phyloP scores from a whole-genome alignment of 2,329 filamentous ascomycete species.

The Triangularia verruculosa region DNA sequence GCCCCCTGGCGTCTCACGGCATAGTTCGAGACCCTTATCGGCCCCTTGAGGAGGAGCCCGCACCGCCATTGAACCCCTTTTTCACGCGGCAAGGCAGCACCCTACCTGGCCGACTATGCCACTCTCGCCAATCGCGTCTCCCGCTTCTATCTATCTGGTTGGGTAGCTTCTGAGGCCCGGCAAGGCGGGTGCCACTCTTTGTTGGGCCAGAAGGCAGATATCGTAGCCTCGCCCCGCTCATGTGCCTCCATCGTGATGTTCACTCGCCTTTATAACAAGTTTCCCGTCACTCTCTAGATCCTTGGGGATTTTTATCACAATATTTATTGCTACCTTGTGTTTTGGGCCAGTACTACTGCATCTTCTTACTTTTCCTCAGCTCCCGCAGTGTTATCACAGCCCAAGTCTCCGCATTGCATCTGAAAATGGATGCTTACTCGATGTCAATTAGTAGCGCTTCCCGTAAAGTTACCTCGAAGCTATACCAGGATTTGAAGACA shows the following conservation, averaged over 20 bases:
- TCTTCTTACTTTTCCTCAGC: not conserved
- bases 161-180: not conserved
- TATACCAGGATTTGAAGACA: slow-evolving; percentile 25
- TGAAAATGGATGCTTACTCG: slow-evolving; percentile 29
- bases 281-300: not conserved
- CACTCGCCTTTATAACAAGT: not conserved
- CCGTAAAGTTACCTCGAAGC: slow-evolving; percentile 22
- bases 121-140: not conserved
- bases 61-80: not conserved
- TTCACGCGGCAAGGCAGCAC: not conserved
- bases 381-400: not conserved
- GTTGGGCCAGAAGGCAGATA: not conserved
- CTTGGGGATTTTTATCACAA: not conserved
- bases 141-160: not conserved
- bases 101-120: not conserved
- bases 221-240: not conserved
- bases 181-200: not conserved
- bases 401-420: no score
- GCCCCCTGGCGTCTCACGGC: not conserved
- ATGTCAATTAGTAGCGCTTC: slow-evolving; percentile 28
- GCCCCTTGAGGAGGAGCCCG: not conserved
- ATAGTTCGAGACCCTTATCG: slow-evolving; percentile 1
- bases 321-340: not conserved
- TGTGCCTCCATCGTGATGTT: not conserved
- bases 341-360: not conserved